phyloP scores from a whole-genome alignment of 306 rosid genomes.

The Malus asiatica region DNA sequence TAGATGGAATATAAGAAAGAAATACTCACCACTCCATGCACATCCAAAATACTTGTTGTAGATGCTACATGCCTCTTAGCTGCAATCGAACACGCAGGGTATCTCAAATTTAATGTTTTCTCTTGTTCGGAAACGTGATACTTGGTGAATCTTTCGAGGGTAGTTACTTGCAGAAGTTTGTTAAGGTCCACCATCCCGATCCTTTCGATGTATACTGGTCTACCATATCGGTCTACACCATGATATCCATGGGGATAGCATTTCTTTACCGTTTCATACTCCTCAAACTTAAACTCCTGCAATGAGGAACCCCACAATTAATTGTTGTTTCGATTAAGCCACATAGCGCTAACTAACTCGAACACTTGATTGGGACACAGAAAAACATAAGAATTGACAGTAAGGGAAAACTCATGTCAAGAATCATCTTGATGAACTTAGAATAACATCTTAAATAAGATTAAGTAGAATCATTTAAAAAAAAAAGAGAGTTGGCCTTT shows the following conservation, averaged over 20 bases:
- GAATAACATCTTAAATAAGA: too few relatives aligned
- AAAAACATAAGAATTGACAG: too few relatives aligned
- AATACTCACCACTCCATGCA: conserved; percentile 63
- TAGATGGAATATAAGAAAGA: neutral
- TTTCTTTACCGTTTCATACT: conserved; percentile 58
- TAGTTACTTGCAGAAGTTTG: conserved; percentile 54
- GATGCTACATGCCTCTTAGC: conserved; percentile 82
- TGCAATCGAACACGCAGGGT: conserved; percentile 74
- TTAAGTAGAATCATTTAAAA: too few relatives aligned
- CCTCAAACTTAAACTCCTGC: conserved; percentile 79
- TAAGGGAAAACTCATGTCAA: too few relatives aligned
- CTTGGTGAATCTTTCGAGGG: conserved; percentile 57
- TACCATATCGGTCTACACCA: conserved; percentile 71
- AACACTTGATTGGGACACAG: too few relatives aligned
- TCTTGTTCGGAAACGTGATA: conserved; percentile 86
- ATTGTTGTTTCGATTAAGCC: too few relatives aligned
- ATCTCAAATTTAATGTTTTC: conserved; percentile 57
- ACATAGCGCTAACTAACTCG: too few relatives aligned
- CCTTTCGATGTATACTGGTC: conserved; percentile 84
- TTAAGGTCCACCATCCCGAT: conserved; percentile 67
- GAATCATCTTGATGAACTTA: too few relatives aligned
- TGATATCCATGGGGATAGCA: conserved; percentile 88
- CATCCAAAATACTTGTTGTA: conserved; percentile 86
- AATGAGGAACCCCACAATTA: neutral
- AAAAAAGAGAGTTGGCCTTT: neutral